Conservation (phyloP, 2,329 filamentous ascomycete genomes). For the Aureobasidium sp. region DNA sequence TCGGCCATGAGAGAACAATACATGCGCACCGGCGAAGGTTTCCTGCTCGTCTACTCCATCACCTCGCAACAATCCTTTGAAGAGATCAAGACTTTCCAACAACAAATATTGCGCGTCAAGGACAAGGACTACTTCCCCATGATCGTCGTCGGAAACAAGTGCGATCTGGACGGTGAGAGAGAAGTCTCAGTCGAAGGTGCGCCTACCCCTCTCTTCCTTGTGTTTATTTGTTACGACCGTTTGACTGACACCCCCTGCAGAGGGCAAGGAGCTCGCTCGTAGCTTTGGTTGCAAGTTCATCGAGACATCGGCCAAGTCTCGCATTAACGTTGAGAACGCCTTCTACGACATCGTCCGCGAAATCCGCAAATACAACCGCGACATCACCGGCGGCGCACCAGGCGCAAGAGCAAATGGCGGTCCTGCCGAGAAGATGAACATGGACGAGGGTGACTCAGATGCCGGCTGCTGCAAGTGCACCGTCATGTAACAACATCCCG, state of each 20-base stretch:
- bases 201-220: constrained; percentile 35
- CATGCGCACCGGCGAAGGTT: constrained; percentile 99
- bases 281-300: constrained; percentile 98
- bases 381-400: constrained; percentile 81
- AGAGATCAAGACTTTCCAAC: constrained; percentile 98
- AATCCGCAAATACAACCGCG: constrained; percentile 98
- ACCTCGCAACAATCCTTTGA: constrained; percentile 98
- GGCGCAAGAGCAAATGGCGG: constrained; percentile 55
- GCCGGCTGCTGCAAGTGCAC: constrained; percentile 89
- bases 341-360: constrained; percentile 99
- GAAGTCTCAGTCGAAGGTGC: constrained; percentile 93
- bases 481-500: constrained; percentile 74
- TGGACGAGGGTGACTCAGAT: constrained; percentile 68
- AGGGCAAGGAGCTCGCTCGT: constrained; percentile 88
- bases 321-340: constrained; percentile 98
- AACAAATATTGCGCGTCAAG: constrained; percentile 98
- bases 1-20: constrained; percentile 99
- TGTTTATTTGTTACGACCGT: constrained; percentile 18
- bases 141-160: constrained; percentile 99
- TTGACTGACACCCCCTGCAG: constrained; percentile 53
- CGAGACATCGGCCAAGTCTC: constrained; percentile 98
- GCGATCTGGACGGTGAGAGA: constrained; percentile 94
- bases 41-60: constrained; percentile 98
- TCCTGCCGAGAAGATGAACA: constrained; percentile 83
- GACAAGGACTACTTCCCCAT: constrained; percentile 99